Conservation (phyloP, 345 rosid species). For the Barbarea vulgaris region DNA sequence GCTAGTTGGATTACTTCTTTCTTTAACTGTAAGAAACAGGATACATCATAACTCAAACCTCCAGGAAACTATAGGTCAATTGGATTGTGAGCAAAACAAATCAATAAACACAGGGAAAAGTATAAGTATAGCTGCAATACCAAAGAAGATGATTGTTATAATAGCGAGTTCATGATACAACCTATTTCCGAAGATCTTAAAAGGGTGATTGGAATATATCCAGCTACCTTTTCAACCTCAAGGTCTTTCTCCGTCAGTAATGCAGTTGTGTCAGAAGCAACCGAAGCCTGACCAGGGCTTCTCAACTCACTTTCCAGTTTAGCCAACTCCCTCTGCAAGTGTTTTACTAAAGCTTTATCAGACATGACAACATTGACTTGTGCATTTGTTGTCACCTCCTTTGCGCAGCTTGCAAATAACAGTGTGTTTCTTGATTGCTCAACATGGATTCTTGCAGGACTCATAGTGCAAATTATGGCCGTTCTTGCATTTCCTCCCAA, state of each 20-base stretch:
- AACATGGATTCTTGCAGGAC: slow-evolving; percentile 87
- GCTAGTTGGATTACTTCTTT: slow-evolving; percentile 57
- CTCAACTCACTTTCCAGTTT: slow-evolving; percentile 79
- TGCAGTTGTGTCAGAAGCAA: slow-evolving; percentile 45
- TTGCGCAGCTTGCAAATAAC: slow-evolving; percentile 92
- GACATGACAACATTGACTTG: slow-evolving; percentile 86
- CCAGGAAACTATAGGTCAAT: slow-evolving; percentile 9
- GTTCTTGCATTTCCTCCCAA: slow-evolving; percentile 91
- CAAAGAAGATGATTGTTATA: slow-evolving; percentile 5
- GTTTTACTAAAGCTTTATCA: slow-evolving; percentile 86
- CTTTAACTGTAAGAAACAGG: slow-evolving; percentile 53
- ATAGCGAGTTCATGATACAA: slow-evolving; percentile 2
- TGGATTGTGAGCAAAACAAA: slow-evolving; percentile 23
- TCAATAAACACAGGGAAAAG: slow-evolving; percentile 4
- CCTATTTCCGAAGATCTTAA: not conserved
- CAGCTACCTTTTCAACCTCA: slow-evolving; percentile 69
- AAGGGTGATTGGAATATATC: slow-evolving; percentile 26
- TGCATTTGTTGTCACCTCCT: slow-evolving; percentile 86
- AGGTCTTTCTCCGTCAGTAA: slow-evolving; percentile 68
- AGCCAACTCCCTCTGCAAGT: slow-evolving; percentile 80
- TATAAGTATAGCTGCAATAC: slow-evolving; percentile 9
- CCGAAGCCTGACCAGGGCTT: slow-evolving; percentile 44
- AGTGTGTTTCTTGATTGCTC: slow-evolving; percentile 93
- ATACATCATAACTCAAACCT: not conserved
- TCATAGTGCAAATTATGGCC: slow-evolving; percentile 87